phyloP scores from a whole-genome alignment of 164 flowering plant genomes.

The Litsea cubeba region DNA sequence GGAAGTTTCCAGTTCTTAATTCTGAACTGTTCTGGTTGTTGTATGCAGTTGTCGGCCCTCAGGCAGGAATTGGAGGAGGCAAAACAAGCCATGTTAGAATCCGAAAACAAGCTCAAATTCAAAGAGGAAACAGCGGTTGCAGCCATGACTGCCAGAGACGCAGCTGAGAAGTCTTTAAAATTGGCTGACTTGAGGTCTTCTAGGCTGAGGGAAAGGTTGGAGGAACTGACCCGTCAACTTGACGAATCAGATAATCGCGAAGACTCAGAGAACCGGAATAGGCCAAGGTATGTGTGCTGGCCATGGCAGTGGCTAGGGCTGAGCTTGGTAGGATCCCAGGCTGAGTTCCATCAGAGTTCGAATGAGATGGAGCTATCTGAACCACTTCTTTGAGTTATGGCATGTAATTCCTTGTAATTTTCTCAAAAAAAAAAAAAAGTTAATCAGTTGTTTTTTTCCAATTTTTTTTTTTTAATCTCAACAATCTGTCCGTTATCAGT shows the following conservation, averaged over 20 bases:
- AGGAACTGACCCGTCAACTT: constrained; percentile 78
- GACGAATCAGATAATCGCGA: constrained; percentile 64
- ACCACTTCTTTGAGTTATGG: constrained; percentile 58
- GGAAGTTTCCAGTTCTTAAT: background rate
- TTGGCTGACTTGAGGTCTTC: constrained; percentile 79
- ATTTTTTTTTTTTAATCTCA: no score
- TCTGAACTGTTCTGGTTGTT: constrained; percentile 2
- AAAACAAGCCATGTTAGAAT: constrained; percentile 63
- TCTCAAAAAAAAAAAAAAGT: constrained; percentile 1
- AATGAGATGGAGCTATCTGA: constrained; percentile 98
- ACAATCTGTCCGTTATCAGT: no score
- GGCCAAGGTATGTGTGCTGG: constrained; percentile 83
- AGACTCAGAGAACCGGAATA: constrained; percentile 32
- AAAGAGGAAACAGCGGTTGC: constrained; percentile 94
- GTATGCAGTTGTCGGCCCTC: constrained; percentile 59
- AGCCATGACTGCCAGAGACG: constrained; percentile 95
- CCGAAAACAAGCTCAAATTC: constrained; percentile 77
- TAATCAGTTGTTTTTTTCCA: background rate
- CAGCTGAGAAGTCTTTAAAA: constrained; percentile 84
- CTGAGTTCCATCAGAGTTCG: constrained; percentile 42
- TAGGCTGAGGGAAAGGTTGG: constrained; percentile 77
- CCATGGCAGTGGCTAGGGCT: constrained; percentile 98
- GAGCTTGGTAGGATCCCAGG: constrained; percentile 54
- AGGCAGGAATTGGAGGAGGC: constrained; percentile 77
- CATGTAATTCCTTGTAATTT: constrained; percentile 2